Percentiles rank a stretch among this genome's conserved stretches.
Conservation (phyloP, 2,329 filamentous ascomycete species). For the Talaromyces sp. region DNA sequence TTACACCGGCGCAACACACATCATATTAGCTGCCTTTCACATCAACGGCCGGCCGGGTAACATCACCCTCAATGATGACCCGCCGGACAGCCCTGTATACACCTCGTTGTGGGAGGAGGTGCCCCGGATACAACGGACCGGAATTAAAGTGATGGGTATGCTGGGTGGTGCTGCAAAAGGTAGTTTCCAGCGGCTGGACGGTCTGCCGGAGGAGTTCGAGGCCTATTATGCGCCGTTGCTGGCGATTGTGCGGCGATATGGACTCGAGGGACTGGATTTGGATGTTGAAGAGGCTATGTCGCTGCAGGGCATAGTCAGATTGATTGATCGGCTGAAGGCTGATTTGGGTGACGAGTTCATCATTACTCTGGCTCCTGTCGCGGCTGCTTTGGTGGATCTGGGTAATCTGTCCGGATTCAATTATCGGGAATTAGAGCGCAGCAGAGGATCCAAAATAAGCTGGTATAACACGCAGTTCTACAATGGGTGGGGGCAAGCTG, state of each 20-base stretch:
- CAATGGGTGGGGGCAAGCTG: slow-evolving; percentile 75
- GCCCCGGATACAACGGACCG: slow-evolving; percentile 64
- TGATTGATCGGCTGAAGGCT: slow-evolving; percentile 63
- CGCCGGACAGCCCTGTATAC: slow-evolving; percentile 64
- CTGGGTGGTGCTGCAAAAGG: slow-evolving; percentile 79
- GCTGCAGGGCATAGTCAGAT: slow-evolving; percentile 60
- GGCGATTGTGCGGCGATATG: slow-evolving; percentile 58
- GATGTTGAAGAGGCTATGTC: slow-evolving; percentile 77
- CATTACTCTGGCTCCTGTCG: slow-evolving; percentile 78
- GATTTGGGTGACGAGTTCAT: slow-evolving; percentile 57
- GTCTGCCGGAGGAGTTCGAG: slow-evolving; percentile 61
- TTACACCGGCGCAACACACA: slow-evolving; percentile 66
- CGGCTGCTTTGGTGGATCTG: slow-evolving; percentile 64
- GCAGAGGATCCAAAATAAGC: slow-evolving; percentile 61
- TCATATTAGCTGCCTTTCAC: slow-evolving; percentile 84
- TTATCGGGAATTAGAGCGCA: slow-evolving; percentile 69
- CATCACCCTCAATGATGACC: slow-evolving; percentile 76
- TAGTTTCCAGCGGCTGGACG: slow-evolving; percentile 62
- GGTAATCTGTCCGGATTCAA: slow-evolving; percentile 72
- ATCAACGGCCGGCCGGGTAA: slow-evolving; percentile 64
- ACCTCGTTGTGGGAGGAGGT: slow-evolving; percentile 75
- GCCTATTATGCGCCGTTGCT: slow-evolving; percentile 67
- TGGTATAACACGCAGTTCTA: slow-evolving; percentile 96
- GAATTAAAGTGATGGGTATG: slow-evolving; percentile 80
- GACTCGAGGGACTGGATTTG: slow-evolving; percentile 68